phyloP scores from a whole-genome alignment of 2,329 filamentous ascomycete genomes.

The Colletotrichum siamense region DNA sequence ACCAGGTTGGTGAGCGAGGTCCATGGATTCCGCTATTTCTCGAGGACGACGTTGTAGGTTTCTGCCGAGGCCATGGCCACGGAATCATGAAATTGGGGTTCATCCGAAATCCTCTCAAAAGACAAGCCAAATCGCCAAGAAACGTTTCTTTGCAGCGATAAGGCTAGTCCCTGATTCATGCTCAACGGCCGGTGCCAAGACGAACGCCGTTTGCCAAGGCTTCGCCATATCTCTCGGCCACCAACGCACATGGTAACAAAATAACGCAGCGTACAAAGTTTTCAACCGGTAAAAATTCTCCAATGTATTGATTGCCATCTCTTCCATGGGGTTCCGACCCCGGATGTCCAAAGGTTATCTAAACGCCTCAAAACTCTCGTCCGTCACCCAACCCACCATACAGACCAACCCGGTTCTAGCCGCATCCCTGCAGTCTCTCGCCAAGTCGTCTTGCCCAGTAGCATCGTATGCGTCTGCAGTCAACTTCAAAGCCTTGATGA shows the following conservation, averaged over 20 bases:
- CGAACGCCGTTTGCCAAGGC: not conserved
- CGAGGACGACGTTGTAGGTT: not conserved
- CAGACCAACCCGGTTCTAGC: conserved; percentile 33
- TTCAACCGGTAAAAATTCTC: not conserved
- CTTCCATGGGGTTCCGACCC: not conserved
- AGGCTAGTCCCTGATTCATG: conserved; percentile 5
- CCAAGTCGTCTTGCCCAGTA: conserved; percentile 31
- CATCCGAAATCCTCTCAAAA: not conserved
- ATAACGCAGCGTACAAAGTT: not conserved
- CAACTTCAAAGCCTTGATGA: conserved; percentile 34
- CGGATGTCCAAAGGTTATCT: not conserved
- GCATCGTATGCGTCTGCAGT: conserved; percentile 33
- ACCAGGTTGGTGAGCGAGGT: not conserved
- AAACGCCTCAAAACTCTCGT: conserved; percentile 23
- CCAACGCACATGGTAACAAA: not conserved
- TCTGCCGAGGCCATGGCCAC: not conserved
- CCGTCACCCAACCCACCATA: conserved; percentile 36
- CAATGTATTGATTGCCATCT: not conserved
- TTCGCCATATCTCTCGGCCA: not conserved
- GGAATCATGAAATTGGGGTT: not conserved
- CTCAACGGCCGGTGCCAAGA: conserved; percentile 1
- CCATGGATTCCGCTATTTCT: not conserved
- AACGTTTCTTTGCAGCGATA: not conserved
- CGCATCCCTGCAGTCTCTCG: conserved; percentile 30
- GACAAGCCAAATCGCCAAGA: not conserved